phyloP scores from a whole-genome alignment of 805 yeast genomes.

The Sporopachydermia lactativora region DNA sequence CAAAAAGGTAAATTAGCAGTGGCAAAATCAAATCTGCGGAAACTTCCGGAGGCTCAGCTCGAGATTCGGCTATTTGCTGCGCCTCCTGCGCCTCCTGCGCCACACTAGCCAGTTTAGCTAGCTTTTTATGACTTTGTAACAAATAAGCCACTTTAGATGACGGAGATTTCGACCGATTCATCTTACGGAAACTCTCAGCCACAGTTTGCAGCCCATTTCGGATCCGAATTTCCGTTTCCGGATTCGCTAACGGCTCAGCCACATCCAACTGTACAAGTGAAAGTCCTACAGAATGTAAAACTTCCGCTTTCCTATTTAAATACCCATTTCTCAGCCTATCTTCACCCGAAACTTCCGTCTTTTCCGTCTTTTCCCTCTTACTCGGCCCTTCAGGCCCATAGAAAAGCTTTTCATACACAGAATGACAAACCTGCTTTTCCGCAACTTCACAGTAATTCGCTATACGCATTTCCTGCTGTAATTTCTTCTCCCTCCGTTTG shows the following conservation, averaged over 20 bases:
- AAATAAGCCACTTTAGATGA: constrained; percentile 20
- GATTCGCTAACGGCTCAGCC: constrained; percentile 7
- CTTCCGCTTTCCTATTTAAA: constrained; percentile 15
- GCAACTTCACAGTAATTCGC: constrained; percentile 17
- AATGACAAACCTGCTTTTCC: constrained; percentile 21
- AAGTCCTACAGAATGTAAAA: constrained; percentile 14
- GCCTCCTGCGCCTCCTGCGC: background rate
- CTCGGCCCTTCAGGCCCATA: background rate
- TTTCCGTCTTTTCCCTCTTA: background rate
- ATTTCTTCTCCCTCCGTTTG: background rate
- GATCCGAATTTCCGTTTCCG: constrained; percentile 5
- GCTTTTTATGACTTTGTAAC: constrained; percentile 20
- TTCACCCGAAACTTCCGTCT: constrained; percentile 14
- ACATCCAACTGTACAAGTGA: constrained; percentile 19
- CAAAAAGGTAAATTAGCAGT: constrained; percentile 20
- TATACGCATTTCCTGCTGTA: constrained; percentile 12
- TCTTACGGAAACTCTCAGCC: constrained; percentile 9
- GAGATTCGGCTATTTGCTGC: background rate
- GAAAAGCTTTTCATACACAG: constrained; percentile 22
- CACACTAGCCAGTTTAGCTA: constrained; percentile 15
- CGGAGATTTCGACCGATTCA: constrained; percentile 19
- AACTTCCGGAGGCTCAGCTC: constrained; percentile 5
- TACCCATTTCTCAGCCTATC: constrained; percentile 15
- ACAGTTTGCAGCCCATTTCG: constrained; percentile 8
- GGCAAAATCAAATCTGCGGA: constrained; percentile 27